Evolutionary conservation across 2,329 filamentous ascomycete species (phyloP).

Genomic region (Mycogone perniciosa): DNA sequence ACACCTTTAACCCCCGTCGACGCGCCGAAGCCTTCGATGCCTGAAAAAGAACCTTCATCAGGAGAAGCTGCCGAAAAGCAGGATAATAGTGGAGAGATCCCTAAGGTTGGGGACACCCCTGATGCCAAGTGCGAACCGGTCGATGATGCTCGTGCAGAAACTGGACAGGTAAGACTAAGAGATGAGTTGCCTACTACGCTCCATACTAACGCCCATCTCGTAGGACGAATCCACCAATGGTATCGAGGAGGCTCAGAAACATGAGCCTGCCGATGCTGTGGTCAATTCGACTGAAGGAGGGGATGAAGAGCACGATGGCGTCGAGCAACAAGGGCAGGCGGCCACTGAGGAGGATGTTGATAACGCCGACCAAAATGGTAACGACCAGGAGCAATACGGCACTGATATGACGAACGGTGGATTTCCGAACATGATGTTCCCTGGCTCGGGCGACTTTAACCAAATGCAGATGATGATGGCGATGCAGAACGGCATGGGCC

Average conservation of each 20-base stretch:
- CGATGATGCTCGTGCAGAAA: slow-evolving; percentile 3
- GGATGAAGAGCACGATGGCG: neutral
- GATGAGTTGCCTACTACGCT: neutral
- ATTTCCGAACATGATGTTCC: slow-evolving; percentile 54
- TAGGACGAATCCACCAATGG: neutral
- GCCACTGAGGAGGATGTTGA: slow-evolving; percentile 13
- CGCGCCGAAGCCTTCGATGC: slow-evolving; percentile 28
- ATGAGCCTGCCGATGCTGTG: neutral
- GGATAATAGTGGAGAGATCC: neutral
- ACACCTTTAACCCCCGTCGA: slow-evolving; percentile 38
- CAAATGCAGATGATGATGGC: slow-evolving; percentile 78
- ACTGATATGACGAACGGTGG: slow-evolving; percentile 36
- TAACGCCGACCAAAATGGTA: slow-evolving; percentile 24
- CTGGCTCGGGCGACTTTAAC: slow-evolving; percentile 60
- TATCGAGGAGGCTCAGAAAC: neutral
- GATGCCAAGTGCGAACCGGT: neutral
- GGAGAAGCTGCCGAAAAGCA: slow-evolving; percentile 15
- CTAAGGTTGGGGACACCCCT: neutral
- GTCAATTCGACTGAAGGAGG: slow-evolving; percentile 4
- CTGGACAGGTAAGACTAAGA: slow-evolving; percentile 11
- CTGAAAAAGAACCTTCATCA: slow-evolving; percentile 18
- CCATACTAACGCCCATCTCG: neutral
- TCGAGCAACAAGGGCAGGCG: slow-evolving; percentile 2
- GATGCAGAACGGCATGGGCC: slow-evolving; percentile 62
- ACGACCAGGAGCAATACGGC: slow-evolving; percentile 28